Base-by-base conservation (phyloP, 345 rosid species). In the Salix caprea region DNA sequence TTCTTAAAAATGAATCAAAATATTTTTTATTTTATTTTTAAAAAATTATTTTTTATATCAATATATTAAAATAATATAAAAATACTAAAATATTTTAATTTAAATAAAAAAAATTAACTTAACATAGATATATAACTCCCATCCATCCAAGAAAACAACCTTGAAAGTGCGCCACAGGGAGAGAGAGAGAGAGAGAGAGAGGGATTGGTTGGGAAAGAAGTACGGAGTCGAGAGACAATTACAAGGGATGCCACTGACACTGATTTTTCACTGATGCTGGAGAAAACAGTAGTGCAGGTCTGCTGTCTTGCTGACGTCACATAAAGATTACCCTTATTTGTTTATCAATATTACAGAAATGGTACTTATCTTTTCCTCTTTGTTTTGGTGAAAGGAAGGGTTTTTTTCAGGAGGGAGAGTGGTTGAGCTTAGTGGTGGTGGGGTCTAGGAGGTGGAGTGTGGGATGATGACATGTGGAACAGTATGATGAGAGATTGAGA, bases 261-360 rank as follows among this genome's bases (percentile, higher is more conserved):
- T 42, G n/a, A n/a, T 52, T 52, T n/a, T 19, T 52, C n/a, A 52
- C 21, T 18, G 58, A 19, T 52, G 58, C 7, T 0, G n/a, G 58
- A 18, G 58, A 52, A 19, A 19, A 52, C 58, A 52, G 58, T 2
- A 0, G 58, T 52, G 23, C 58, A 6, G 58, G 58, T 19, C 37
- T 19, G n/a, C 23, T 77, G 88, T 81, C 81, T 75, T 39, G 82
- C 69, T 86, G 84, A 86, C 89, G 87, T 87, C 88, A 86, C 39
- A 37, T 11, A 30, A 7, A 50, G 7, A 77, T 69, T 64, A 75
- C 76, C 77, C 73, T 66, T 72, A 2, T 32, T 60, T 56, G 73
- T 77, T n/a, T 0, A 13, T 4, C 14, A 12, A 60, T 78, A 76
- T 86, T 81, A 87, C 86, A 64, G 48, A 62, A 76, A 65, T 76